These are phyloP conservation scores for Zymoseptoria passerinii DNA, from an alignment of 2,329 filamentous ascomycete genomes.

Conservation along the genomic window DNA sequence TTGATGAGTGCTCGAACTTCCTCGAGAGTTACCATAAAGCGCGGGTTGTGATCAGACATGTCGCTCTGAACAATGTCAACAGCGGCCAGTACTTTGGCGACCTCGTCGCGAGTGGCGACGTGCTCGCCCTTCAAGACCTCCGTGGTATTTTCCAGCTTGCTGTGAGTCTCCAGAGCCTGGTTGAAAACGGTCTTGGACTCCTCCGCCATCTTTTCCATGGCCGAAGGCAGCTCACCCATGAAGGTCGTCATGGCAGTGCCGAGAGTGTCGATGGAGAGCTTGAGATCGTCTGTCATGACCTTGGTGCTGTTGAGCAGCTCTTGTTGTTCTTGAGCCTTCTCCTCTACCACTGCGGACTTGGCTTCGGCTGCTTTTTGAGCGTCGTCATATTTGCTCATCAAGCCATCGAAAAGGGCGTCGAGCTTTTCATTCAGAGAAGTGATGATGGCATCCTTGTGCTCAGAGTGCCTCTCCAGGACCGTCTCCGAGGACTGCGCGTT, in stretches of 20 bases:
- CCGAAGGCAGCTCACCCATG: slow-evolving; percentile 44
- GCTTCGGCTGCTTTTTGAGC: slow-evolving; percentile 67
- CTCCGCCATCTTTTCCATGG: slow-evolving; percentile 76
- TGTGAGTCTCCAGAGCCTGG: slow-evolving; percentile 69
- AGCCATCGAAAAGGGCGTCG: slow-evolving; percentile 70
- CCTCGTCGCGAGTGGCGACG: slow-evolving; percentile 69
- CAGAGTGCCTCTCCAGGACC: slow-evolving; percentile 51
- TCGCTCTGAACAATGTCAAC: slow-evolving; percentile 72
- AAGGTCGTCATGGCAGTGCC: slow-evolving; percentile 51
- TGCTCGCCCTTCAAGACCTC: slow-evolving; percentile 69
- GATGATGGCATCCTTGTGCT: slow-evolving; percentile 48
- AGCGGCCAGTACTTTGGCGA: slow-evolving; percentile 63
- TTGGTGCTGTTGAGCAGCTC: slow-evolving; percentile 68
- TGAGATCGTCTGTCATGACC: slow-evolving; percentile 76
- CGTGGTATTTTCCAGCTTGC: slow-evolving; percentile 67
- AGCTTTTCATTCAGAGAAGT: slow-evolving; percentile 49
- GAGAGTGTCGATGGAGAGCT: slow-evolving; percentile 75
- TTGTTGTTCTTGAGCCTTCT: slow-evolving; percentile 63
- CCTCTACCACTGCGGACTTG: slow-evolving; percentile 63
- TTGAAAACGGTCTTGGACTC: slow-evolving; percentile 81
- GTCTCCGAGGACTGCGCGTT: slow-evolving; percentile 53
- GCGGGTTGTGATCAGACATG: slow-evolving; percentile 74
- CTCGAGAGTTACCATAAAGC: slow-evolving; percentile 76
- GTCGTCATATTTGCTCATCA: slow-evolving; percentile 83
- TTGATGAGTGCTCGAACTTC: slow-evolving; percentile 76